phyloP scores from a whole-genome alignment of 306 rosid genomes.

The Comarum palustre region DNA sequence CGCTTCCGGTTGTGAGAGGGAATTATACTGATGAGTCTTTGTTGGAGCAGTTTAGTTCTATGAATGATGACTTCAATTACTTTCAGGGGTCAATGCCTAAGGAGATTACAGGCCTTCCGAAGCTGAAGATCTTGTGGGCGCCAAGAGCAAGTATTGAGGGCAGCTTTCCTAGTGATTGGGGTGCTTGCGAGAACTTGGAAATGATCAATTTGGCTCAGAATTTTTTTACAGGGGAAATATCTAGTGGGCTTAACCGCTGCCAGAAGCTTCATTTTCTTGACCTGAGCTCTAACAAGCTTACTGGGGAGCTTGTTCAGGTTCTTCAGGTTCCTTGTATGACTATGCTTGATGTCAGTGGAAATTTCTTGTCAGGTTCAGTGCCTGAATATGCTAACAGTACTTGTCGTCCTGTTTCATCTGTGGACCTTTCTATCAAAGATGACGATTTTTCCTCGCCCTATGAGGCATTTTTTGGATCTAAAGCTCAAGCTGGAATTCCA shows the following conservation, averaged over 20 bases:
- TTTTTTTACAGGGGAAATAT: constrained; percentile 56
- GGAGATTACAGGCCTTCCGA: constrained; percentile 56
- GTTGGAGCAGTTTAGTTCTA: constrained; percentile 32
- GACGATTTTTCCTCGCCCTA: constrained; percentile 33
- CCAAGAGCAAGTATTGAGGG: constrained; percentile 77
- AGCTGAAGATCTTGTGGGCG: constrained; percentile 75
- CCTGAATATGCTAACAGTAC: constrained; percentile 37
- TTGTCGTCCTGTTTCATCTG: constrained; percentile 38
- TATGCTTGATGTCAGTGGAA: constrained; percentile 73
- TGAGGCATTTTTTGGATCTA: constrained; percentile 46
- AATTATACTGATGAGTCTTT: constrained; percentile 32
- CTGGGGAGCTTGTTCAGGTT: constrained; percentile 51
- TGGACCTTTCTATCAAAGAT: constrained; percentile 24
- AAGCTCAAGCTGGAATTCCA: constrained; percentile 30
- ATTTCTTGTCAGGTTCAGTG: constrained; percentile 57
- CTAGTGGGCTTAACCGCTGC: constrained; percentile 50
- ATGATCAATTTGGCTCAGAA: constrained; percentile 79
- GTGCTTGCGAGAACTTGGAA: constrained; percentile 60
- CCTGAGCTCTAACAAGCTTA: constrained; percentile 57
- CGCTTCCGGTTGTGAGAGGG: constrained; percentile 22
- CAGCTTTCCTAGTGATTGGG: constrained; percentile 55
- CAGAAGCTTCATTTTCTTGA: constrained; percentile 66
- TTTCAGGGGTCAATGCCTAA: constrained; percentile 68
- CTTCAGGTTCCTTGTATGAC: constrained; percentile 74
- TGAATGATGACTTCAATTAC: constrained; percentile 62